Base-by-base conservation (phyloP, 306 rosid species). In the Cucumis melo region DNA sequence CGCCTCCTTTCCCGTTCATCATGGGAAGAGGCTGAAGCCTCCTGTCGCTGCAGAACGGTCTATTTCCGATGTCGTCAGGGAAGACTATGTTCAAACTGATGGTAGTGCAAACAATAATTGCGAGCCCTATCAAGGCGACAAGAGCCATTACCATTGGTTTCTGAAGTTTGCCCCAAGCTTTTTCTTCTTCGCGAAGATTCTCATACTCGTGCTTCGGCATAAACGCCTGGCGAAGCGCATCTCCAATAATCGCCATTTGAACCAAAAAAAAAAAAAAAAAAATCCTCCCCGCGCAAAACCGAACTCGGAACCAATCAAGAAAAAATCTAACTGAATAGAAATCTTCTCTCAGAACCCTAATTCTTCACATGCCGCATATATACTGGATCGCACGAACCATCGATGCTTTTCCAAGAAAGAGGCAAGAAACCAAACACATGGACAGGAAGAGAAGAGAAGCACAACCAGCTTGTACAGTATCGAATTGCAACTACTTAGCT, bases 151-250 rank as follows among this genome's bases (percentile, higher is more conserved):
- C 41, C 14, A 92, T 67, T 27, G 99, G 96, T 55, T 87, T 90
- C 88, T 86, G 96, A 83, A 94, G 85, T 86, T 88, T 90, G 64
- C 84, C 82, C 99, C 97, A 92, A 4, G 90, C 97, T 19, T 87
- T 91, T 13, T 94, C 96, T 80, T 94, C 99, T 72, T 89, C 93
- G 77, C 96, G 81, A 71, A 94, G 97, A 77, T 83, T 82, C 87
- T 87, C 88, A 79, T 92, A 94, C 88, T 92, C 96, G 75, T 82
- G 96, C 86, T 89, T 94, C 42, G 89, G 97, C 98, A 92, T 94
- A 83, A 94, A 94, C 24, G 91, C 97, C 83, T 92, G 96, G 59
- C 96, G 97, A 79, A 94, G 96, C 79, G 99, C 99, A 84, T 88
- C 96, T 79, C 96, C 88, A 70, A 94, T 88, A 23, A 90, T 84